Evolutionary conservation across 2,329 filamentous ascomycete species (phyloP).

Genomic region (Alternaria incomplexa): DNA sequence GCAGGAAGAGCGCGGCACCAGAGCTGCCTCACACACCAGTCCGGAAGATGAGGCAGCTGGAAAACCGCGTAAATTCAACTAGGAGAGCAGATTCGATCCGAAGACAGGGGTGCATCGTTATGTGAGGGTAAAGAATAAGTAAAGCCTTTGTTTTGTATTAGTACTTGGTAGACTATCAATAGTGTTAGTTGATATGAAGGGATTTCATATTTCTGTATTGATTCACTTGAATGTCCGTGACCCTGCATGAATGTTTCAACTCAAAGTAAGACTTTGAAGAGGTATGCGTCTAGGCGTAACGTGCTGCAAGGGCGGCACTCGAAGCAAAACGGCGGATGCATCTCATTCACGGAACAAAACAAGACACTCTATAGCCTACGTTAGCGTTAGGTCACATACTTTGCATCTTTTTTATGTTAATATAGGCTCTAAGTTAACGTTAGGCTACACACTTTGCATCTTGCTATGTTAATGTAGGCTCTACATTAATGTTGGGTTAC

Average conservation of each 20-base stretch:
- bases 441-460: not conserved
- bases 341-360: no score
- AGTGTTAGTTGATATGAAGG: not conserved
- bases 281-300: no score
- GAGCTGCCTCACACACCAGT: not conserved
- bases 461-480: not conserved
- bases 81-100: not conserved
- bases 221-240: not conserved
- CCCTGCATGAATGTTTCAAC: no score
- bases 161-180: not conserved
- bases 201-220: not conserved
- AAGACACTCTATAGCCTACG: not conserved
- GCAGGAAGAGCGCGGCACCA: not conserved
- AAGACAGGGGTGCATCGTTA: not conserved
- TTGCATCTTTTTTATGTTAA: not conserved
- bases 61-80: not conserved
- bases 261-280: no score
- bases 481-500: no score
- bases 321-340: no score
- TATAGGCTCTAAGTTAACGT: not conserved
- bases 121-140: not conserved
- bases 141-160: not conserved
- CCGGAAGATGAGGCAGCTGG: conserved; percentile 3
- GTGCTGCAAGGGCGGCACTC: no score
- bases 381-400: not conserved